Evolutionary conservation across 148 eudicot genomes (phyloP), one percentile per base, ranked within the genome.

Genomic region (Pharnaceum exiguum): DNA sequence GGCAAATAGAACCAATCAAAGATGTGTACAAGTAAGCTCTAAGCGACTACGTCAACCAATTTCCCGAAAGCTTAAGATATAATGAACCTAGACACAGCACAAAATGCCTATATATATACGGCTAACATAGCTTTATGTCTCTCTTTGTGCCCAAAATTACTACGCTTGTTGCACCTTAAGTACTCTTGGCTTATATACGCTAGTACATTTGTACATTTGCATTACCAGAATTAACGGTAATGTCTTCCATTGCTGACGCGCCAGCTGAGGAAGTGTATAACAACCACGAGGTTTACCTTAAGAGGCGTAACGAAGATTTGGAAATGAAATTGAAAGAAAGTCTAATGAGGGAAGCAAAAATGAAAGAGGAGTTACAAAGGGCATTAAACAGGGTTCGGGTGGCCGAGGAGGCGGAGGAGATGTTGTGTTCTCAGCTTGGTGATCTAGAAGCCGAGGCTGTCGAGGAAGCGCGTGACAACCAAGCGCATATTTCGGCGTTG

Each of bases 351-450:
- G 96, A 84, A 57, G 84, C 77, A 71, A 74, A 48, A 45, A 82
- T 71, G 77, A 77, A 53, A 68, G 40, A 27, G 44, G 96, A 87
- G 68, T 68, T 87, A 15, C 46, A 49, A 31, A 67, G 48, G 27
- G 69, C 80, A 6, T 55, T 66, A 71, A 31, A 61, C 37, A 57
- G 85, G 69, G 73, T 75, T 8, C 63, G 57, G 52, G 81, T 87
- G 50, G 83, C 87, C 11, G 95, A 87, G 52, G 87, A 87, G 24
- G 95, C 81, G 3, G 95, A 87, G 75, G 95, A 87, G 73, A 75
- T 81, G 44, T 75, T 84, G 5, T 84, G 90, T 60, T 73, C 67
- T 2, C 87, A 87, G 30, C 75, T 87, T 2, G 87, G 90, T 1
- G 90, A 87, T 49, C 73, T 81, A 3, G 95, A 87, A 59, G 95